Conservation (phyloP, 371 early-diverging fungal species). For the Apophysomyces trapeziformis region DNA sequence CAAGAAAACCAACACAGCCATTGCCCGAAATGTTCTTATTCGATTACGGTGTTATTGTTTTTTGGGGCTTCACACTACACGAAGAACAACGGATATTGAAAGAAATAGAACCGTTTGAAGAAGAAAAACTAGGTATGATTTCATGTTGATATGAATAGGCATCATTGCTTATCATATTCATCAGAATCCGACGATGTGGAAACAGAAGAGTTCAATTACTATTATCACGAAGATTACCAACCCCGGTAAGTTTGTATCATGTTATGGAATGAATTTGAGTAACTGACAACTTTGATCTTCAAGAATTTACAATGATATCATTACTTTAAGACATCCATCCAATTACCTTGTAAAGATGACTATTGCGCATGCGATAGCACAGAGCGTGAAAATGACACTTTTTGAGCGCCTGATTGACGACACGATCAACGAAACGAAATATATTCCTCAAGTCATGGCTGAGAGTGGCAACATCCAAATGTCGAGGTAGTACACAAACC, state of each 20-base stretch:
- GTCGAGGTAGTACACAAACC: conserved; percentile 53
- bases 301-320: conserved; percentile 62
- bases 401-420: conserved; percentile 84
- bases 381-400: conserved; percentile 84
- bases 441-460: conserved; percentile 85
- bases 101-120: conserved; percentile 71
- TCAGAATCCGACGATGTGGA: conserved; percentile 75
- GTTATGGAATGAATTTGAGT: background rate
- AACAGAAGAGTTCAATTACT: conserved; percentile 90
- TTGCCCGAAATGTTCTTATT: conserved; percentile 80
- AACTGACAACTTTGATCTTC: background rate
- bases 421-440: conserved; percentile 84
- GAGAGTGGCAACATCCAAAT: conserved; percentile 80
- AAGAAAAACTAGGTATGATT: conserved; percentile 65
- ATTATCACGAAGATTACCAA: conserved; percentile 77
- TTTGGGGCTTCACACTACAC: conserved; percentile 91
- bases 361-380: conserved; percentile 86
- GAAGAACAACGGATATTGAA: conserved; percentile 82
- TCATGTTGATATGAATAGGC: background rate
- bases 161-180: conserved; percentile 14
- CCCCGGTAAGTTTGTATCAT: conserved; percentile 55
- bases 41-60: conserved; percentile 94
- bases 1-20: conserved; percentile 15
- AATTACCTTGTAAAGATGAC: conserved; percentile 69
- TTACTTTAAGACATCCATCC: conserved; percentile 56